These are phyloP conservation scores for Fusarium verrucosum DNA, from an alignment of 2,329 filamentous ascomycete species.

Conservation along the genomic window DNA sequence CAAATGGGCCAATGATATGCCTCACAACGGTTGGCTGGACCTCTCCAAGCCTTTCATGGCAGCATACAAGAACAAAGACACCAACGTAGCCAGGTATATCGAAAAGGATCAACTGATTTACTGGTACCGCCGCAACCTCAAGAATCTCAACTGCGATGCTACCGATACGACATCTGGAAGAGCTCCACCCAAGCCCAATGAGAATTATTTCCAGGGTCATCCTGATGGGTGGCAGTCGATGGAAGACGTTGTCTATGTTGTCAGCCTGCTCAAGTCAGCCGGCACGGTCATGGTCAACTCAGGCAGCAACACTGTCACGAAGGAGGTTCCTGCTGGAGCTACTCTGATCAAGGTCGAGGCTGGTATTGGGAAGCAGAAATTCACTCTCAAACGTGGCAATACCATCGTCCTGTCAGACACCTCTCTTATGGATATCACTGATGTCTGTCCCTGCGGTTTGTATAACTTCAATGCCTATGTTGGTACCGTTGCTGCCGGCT, in stretches of 20 bases:
- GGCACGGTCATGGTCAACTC: conserved; percentile 58
- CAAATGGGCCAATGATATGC: conserved; percentile 61
- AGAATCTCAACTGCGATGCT: conserved; percentile 57
- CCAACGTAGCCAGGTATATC: conserved; percentile 53
- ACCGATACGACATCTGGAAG: conserved; percentile 60
- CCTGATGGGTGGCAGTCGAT: conserved; percentile 61
- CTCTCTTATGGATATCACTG: conserved; percentile 59
- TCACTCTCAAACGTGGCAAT: conserved; percentile 55
- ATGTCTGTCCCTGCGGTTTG: conserved; percentile 60
- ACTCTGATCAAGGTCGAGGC: conserved; percentile 54
- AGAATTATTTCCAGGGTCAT: conserved; percentile 62
- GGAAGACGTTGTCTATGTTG: conserved; percentile 61
- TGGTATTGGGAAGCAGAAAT: conserved; percentile 54
- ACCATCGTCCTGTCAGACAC: conserved; percentile 56
- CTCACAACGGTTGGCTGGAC: conserved; percentile 62
- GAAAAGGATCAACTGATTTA: conserved; percentile 61
- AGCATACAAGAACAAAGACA: conserved; percentile 60
- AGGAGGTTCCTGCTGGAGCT: conserved; percentile 42
- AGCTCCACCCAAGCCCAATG: conserved; percentile 55
- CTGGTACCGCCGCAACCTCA: conserved; percentile 64
- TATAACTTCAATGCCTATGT: conserved; percentile 68
- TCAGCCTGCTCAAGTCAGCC: conserved; percentile 58
- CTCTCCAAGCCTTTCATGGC: conserved; percentile 63
- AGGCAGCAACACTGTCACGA: conserved; percentile 54
- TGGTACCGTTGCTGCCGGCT: conserved; percentile 56